Conservation (phyloP, 768 basidiomycete genomes). For the Lactifluus rugatus region DNA sequence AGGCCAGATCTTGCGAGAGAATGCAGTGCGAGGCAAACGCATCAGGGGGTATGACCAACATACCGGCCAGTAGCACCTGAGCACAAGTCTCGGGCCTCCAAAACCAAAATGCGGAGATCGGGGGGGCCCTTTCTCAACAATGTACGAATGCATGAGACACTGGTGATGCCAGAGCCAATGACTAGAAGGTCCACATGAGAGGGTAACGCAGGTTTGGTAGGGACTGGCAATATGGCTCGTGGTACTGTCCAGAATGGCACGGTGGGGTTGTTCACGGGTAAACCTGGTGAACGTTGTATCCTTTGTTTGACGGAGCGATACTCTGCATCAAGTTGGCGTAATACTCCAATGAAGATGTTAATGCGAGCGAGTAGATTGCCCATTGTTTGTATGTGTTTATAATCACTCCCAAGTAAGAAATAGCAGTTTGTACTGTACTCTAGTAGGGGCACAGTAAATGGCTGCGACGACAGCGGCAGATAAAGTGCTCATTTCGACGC, state of each 20-base stretch:
- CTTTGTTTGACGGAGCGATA: slow-evolving; percentile 21
- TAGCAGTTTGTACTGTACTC: too few species aligned
- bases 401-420: too few species aligned
- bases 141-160: slow-evolving; percentile 48
- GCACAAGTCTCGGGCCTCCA: slow-evolving; percentile 73
- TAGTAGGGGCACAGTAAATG: too few species aligned
- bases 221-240: slow-evolving; percentile 34
- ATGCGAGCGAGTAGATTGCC: slow-evolving; percentile 8
- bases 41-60: too few species aligned
- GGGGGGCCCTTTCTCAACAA: slow-evolving; percentile 32
- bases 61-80: slow-evolving; percentile 68
- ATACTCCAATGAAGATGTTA: not conserved
- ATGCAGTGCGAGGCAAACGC: too few species aligned
- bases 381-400: slow-evolving; percentile 6
- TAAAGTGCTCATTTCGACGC: slow-evolving; percentile 30
- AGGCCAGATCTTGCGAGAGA: not conserved
- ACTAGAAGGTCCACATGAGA: slow-evolving; percentile 56
- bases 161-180: slow-evolving; percentile 73
- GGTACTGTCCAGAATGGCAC: slow-evolving; percentile 58
- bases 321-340: slow-evolving; percentile 4
- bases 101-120: slow-evolving; percentile 46
- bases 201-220: slow-evolving; percentile 29
- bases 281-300: slow-evolving; percentile 35
- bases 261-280: slow-evolving; percentile 48
- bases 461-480: slow-evolving; percentile 6